phyloP scores from a whole-genome alignment of 2,329 filamentous ascomycete genomes.

The Xylariaceae sp. region DNA sequence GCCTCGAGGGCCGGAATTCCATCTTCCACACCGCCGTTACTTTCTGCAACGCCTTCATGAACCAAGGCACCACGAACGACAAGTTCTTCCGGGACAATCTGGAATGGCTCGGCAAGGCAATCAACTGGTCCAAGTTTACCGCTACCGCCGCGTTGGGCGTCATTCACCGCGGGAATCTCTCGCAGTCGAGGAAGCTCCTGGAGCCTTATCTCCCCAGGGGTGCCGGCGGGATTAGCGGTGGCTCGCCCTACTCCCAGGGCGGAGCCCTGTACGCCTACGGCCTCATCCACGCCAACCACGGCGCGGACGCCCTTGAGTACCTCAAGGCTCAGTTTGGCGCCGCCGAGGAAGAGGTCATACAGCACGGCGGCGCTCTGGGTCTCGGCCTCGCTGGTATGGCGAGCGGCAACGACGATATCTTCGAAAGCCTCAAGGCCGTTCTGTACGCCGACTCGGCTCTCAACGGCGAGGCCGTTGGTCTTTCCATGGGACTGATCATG shows the following conservation, averaged over 20 bases:
- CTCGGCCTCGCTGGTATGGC: conserved; percentile 98
- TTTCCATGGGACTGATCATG: conserved; percentile 98
- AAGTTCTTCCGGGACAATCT: conserved; percentile 98
- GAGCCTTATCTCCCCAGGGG: conserved; percentile 89
- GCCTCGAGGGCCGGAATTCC: conserved; percentile 91
- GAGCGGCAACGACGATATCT: conserved; percentile 86
- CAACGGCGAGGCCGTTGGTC: conserved; percentile 93
- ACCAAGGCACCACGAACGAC: conserved; percentile 96
- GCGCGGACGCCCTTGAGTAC: conserved; percentile 83
- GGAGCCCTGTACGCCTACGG: conserved; percentile 95
- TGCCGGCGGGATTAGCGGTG: conserved; percentile 67
- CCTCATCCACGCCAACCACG: conserved; percentile 96
- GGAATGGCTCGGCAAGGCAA: conserved; percentile 96
- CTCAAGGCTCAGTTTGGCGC: conserved; percentile 74
- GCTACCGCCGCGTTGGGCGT: conserved; percentile 95
- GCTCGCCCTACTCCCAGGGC: conserved; percentile 93
- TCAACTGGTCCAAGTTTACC: conserved; percentile 99
- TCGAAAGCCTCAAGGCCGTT: conserved; percentile 86
- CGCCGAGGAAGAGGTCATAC: conserved; percentile 87
- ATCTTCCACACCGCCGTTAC: conserved; percentile 98
- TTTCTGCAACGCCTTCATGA: conserved; percentile 99
- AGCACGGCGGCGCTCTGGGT: conserved; percentile 93
- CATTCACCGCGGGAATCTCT: conserved; percentile 93
- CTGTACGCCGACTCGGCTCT: conserved; percentile 93
- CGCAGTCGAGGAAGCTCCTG: conserved; percentile 88